Conservation (phyloP, 768 basidiomycete species). For the Trametopsis cervina region DNA sequence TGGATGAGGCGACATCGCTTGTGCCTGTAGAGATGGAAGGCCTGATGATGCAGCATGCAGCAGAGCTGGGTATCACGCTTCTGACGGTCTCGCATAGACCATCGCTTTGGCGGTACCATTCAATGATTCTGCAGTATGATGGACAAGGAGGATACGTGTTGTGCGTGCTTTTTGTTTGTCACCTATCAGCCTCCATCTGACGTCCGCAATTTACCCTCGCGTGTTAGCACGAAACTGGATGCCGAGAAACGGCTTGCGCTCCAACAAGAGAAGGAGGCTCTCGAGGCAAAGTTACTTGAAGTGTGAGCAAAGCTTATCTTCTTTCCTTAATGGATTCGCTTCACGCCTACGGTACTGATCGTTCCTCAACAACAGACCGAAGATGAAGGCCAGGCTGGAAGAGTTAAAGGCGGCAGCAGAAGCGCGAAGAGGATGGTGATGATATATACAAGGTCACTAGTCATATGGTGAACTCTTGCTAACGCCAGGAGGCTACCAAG, state of each 20-base stretch:
- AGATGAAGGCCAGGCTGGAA: constrained; percentile 67
- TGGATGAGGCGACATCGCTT: constrained; percentile 94
- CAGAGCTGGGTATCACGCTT: constrained; percentile 80
- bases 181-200: background rate
- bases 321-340: background rate
- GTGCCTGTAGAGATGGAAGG: constrained; percentile 92
- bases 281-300: constrained; percentile 82
- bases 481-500: constrained; percentile 92
- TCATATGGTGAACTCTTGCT: constrained; percentile 88
- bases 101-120: constrained; percentile 89
- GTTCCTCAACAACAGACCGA: constrained; percentile 46
- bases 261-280: constrained; percentile 88
- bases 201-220: too few relatives aligned
- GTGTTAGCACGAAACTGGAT: constrained; percentile 73
- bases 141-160: constrained; percentile 95
- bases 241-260: constrained; percentile 84
- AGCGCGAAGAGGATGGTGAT: constrained; percentile 11
- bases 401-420: constrained; percentile 43
- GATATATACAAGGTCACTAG: constrained; percentile 72
- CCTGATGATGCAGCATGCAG: constrained; percentile 91
- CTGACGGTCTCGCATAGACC: constrained; percentile 94
- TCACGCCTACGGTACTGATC: background rate
- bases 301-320: constrained; percentile 49
- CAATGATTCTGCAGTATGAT: constrained; percentile 84
- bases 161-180: constrained; percentile 38